phyloP scores from a whole-genome alignment of 1,284 basidiomycete species.

The Cronartium quercuum region DNA sequence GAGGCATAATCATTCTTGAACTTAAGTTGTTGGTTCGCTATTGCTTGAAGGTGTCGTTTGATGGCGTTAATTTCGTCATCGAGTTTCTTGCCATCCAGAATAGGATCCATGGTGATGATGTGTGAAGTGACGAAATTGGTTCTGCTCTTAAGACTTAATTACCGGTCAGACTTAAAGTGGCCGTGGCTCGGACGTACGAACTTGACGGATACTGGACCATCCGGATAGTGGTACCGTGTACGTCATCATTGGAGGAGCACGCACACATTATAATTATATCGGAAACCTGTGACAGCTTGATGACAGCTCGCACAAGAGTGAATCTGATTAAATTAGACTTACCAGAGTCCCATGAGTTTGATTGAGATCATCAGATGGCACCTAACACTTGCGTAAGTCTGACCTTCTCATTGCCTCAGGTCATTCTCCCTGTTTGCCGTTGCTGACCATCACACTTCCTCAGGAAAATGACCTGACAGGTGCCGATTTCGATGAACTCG shows the following conservation, averaged over 20 bases:
- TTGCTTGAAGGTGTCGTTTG: slow-evolving; percentile 63
- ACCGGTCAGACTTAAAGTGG: no score
- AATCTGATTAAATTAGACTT: background rate
- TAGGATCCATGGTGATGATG: slow-evolving; percentile 40
- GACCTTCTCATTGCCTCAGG: background rate
- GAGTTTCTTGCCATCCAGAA: slow-evolving; percentile 39
- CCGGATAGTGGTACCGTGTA: no score
- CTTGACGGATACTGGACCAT: no score
- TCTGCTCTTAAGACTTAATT: no score
- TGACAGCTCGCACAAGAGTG: background rate
- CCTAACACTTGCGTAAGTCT: slow-evolving; percentile 8
- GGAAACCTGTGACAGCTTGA: background rate
- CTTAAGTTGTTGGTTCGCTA: slow-evolving; percentile 63
- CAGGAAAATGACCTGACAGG: slow-evolving; percentile 36
- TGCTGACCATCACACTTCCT: background rate
- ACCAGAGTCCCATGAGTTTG: no score
- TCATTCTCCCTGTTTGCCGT: background rate
- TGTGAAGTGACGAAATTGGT: no score
- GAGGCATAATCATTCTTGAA: slow-evolving; percentile 71
- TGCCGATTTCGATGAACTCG: slow-evolving; percentile 27
- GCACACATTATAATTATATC: no score
- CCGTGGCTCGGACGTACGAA: no score
- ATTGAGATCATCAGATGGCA: background rate
- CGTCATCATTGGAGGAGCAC: no score
- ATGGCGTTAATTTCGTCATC: slow-evolving; percentile 63